Percentiles rank a stretch among this genome's conserved stretches.
Evolutionary conservation across 768 basidiomycete genomes (phyloP).

Genomic region (Amanita pseudoporphyria): DNA sequence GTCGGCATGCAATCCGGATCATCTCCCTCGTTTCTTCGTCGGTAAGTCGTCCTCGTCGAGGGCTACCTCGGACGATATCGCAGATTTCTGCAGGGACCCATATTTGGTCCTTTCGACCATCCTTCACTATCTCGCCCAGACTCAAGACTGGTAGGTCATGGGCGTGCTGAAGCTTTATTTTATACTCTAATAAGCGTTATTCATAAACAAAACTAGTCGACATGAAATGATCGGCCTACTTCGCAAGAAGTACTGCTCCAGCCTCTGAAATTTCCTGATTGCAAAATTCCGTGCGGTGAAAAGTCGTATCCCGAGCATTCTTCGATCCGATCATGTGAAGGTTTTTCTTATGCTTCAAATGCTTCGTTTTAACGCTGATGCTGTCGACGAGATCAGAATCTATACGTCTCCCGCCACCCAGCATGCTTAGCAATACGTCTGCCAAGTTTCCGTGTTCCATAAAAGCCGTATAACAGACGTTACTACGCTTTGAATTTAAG

Average conservation of each 20-base stretch:
- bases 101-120: constrained; percentile 26
- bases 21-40: constrained; percentile 58
- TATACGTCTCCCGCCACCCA: constrained; percentile 19
- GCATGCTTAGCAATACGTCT: constrained; percentile 46
- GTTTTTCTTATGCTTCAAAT: constrained; percentile 5
- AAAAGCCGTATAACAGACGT: constrained; percentile 49
- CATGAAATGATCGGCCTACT: constrained; percentile 7
- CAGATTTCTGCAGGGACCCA: constrained; percentile 67
- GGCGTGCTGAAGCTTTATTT: constrained; percentile 13
- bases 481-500: constrained; percentile 18
- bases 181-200: constrained; percentile 20
- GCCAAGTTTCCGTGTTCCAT: constrained; percentile 54
- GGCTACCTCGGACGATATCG: constrained; percentile 46
- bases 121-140: constrained; percentile 37
- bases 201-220: constrained; percentile 29
- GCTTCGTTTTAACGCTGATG: constrained; percentile 6
- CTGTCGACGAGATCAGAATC: not conserved
- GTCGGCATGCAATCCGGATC: constrained; percentile 61
- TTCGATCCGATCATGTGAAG: constrained; percentile 5
- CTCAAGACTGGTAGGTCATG: constrained; percentile 26
- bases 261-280: constrained; percentile 43
- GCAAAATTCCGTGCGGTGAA: constrained; percentile 31
- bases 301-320: constrained; percentile 16
- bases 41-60: constrained; percentile 50
- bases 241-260: constrained; percentile 44